phyloP scores from a whole-genome alignment of 768 basidiomycete species.

The Infundibulicybe gibba region DNA sequence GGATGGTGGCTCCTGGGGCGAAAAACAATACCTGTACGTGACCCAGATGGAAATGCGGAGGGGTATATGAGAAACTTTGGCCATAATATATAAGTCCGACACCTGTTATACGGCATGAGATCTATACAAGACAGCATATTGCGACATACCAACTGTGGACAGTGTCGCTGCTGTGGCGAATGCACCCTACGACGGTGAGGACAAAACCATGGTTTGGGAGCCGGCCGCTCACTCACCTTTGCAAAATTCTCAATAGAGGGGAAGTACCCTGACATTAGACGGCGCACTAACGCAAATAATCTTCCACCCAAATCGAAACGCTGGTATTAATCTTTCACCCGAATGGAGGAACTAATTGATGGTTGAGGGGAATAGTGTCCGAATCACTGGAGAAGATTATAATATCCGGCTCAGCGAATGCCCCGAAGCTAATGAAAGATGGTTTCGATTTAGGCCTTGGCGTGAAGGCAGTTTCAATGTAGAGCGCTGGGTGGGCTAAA shows the following conservation, averaged over 20 bases:
- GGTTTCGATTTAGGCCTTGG: too few species aligned
- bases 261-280: slow-evolving; percentile 31
- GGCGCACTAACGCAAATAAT: too few species aligned
- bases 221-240: slow-evolving; percentile 31
- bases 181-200: slow-evolving; percentile 35
- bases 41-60: slow-evolving; percentile 76
- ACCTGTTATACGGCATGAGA: slow-evolving; percentile 34
- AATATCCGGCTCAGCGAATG: too few species aligned
- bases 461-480: too few species aligned
- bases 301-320: too few species aligned
- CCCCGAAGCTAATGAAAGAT: too few species aligned
- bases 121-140: neutral
- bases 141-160: slow-evolving; percentile 48
- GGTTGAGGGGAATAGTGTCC: too few species aligned
- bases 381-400: too few species aligned
- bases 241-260: slow-evolving; percentile 46
- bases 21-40: slow-evolving; percentile 55
- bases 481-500: too few species aligned
- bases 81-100: slow-evolving; percentile 79
- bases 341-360: too few species aligned
- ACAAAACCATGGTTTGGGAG: neutral
- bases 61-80: slow-evolving; percentile 91
- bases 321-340: too few species aligned
- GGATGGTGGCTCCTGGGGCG: neutral
- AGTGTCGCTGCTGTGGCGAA: slow-evolving; percentile 54